These are phyloP conservation scores for Tolypocladium album DNA, from an alignment of 2,329 filamentous ascomycete genomes.

Conservation along the genomic window DNA sequence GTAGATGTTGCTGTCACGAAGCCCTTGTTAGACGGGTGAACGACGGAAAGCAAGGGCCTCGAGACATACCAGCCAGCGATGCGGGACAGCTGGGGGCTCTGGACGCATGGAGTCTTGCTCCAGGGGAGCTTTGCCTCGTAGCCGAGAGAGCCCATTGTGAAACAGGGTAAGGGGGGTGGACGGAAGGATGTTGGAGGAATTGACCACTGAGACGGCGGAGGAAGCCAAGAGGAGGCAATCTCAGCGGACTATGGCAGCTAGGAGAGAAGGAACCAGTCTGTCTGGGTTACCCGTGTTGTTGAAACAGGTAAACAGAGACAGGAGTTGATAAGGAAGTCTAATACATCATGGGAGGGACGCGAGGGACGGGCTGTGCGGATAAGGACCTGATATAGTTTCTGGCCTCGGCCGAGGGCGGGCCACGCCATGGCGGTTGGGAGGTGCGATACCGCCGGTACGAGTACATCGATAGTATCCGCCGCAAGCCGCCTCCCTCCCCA, in stretches of 20 bases:
- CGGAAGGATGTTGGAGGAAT: neutral
- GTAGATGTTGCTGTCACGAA: slow-evolving; percentile 53
- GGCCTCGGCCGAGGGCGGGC: neutral
- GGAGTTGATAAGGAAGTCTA: neutral
- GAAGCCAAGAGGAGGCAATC: neutral
- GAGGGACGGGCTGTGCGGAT: neutral
- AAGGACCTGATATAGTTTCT: slow-evolving; percentile 5
- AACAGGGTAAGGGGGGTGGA: neutral
- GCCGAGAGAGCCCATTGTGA: slow-evolving; percentile 29
- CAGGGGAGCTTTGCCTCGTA: slow-evolving; percentile 42
- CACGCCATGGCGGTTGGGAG: neutral
- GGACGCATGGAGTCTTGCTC: slow-evolving; percentile 61
- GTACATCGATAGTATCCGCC: slow-evolving; percentile 3
- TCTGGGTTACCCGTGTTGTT: neutral
- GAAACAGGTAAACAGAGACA: neutral
- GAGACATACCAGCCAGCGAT: slow-evolving; percentile 57
- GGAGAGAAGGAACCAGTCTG: neutral
- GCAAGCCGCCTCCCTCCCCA: slow-evolving; percentile 3
- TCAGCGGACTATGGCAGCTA: neutral
- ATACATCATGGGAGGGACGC: neutral
- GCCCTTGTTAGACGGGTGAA: neutral
- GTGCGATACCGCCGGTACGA: neutral
- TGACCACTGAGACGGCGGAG: neutral
- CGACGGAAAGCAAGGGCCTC: neutral
- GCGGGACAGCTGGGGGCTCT: slow-evolving; percentile 55